phyloP scores from a whole-genome alignment of 257 asterid species.

The Nicotiana otophora region DNA sequence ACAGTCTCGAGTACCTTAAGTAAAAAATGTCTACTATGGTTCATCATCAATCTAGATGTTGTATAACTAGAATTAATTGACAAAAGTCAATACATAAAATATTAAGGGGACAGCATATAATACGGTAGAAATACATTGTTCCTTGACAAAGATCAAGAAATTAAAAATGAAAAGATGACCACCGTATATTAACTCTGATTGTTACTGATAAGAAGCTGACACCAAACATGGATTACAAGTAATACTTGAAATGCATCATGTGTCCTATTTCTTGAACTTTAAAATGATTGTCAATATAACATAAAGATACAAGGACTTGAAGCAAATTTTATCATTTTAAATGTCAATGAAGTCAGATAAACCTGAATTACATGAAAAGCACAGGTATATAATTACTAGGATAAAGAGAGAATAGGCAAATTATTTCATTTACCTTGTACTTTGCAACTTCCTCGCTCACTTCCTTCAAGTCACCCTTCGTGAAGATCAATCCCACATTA shows the following conservation, averaged over 20 bases:
- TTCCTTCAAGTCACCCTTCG: conserved; percentile 97
- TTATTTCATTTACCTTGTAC: conserved; percentile 52
- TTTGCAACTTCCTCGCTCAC: conserved; percentile 93
- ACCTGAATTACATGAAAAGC: not conserved
- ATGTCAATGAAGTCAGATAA: not conserved
- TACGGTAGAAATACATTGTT: not conserved
- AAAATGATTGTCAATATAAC: not conserved
- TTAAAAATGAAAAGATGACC: not conserved
- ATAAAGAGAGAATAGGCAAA: not conserved
- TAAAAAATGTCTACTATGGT: not conserved
- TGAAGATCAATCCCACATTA: conserved; percentile 88
- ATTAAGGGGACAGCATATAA: not conserved
- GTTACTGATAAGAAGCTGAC: not conserved
- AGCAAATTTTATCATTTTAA: not conserved
- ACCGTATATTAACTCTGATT: not conserved
- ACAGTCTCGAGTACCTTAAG: no score
- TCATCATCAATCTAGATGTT: not conserved
- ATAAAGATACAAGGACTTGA: not conserved
- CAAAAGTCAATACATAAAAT: not conserved
- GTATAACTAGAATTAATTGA: not conserved
- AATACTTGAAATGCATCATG: not conserved
- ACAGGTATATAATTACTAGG: not conserved
- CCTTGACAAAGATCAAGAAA: not conserved
- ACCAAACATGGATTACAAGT: not conserved
- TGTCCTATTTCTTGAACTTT: not conserved